Base-by-base conservation (phyloP, 768 basidiomycete species). In the Leccinum imitatum region DNA sequence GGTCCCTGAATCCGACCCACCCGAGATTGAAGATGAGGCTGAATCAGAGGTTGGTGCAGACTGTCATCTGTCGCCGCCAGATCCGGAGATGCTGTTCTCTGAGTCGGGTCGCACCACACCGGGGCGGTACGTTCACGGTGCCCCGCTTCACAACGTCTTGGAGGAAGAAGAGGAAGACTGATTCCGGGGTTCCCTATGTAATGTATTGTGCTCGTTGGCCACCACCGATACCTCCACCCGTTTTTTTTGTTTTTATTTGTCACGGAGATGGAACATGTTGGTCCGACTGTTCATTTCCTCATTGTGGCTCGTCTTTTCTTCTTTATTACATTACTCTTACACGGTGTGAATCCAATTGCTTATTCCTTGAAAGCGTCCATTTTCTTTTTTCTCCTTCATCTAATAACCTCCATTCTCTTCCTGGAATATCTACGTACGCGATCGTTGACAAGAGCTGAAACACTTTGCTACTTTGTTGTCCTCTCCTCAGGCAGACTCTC, bases 71-170 rank as follows among this genome's bases (percentile, higher is more conserved):
- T 75, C 79, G 33, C 73, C 72, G 3, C 77, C 77, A 6, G 69
- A 69, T 2, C 52, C 79, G 6, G 67, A 66, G 2, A 50, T 77
- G 7, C 60, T 74, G 10, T 65, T 78, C 15, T 76, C 77, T n/a
- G 84, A 85, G 19, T 72, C 78, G 8, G 85, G 85, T 4, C 78
- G 84, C n/a, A 77, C 74, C 19, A 89, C 87, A 65, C 89, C 89
- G 11, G 83, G 72, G 35, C 83, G 90, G 47, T 94, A 94, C 68
- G 71, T 91, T 14, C 92, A 94, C 66, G 92, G 92, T 25, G 89
- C 90, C 8, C 92, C 92, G 30, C 78, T 94, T 67, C 90, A 93
- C 64, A 93, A 93, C 61, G 92, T 94, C 46, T 23, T 92, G 52
- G 92, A 93, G 71, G 91, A 92, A 66, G 87, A 89, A 59, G 90